Percentiles rank a stretch among this genome's conserved stretches.
Evolutionary conservation across 129 eudicot genomes (phyloP).

Genomic region (Saposhnikovia divaricata): DNA sequence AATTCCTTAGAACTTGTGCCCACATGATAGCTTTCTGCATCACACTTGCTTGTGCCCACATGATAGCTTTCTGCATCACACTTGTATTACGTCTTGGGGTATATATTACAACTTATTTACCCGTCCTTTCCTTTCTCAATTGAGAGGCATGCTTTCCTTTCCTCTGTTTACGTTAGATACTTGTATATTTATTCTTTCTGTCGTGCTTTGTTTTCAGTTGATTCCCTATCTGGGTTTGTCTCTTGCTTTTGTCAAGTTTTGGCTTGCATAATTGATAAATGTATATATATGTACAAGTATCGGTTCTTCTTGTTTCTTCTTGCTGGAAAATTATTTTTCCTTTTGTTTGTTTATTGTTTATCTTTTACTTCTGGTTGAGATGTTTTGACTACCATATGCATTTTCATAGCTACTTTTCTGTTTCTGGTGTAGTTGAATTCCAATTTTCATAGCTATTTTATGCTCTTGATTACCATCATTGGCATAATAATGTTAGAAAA

Average conservation of each 20-base stretch:
- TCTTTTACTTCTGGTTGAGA: not conserved
- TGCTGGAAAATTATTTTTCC: not conserved
- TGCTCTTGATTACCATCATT: conserved; percentile 49
- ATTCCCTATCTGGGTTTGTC: not conserved
- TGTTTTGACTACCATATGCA: not conserved
- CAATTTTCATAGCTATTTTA: conserved; percentile 36
- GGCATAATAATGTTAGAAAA: conserved; percentile 52
- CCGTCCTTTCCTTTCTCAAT: no score
- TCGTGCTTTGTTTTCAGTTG: not conserved
- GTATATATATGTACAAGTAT: not conserved
- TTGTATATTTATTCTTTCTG: no score
- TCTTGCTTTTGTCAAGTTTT: not conserved
- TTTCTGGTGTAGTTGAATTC: conserved; percentile 10
- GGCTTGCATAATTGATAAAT: not conserved
- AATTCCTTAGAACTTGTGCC: not conserved
- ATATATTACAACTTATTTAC: no score
- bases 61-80: no score
- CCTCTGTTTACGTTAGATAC: no score
- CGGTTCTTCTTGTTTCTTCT: not conserved
- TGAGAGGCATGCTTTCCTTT: no score
- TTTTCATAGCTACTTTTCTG: not conserved
- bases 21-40: not conserved
- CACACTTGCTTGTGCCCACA: not conserved
- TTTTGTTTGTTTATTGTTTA: not conserved
- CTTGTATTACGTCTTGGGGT: no score